Percentiles rank a stretch among this genome's conserved stretches.
These are phyloP conservation scores for Hypoxylon sp. DNA, from an alignment of 2,329 filamentous ascomycete genomes.

Conservation along the genomic window DNA sequence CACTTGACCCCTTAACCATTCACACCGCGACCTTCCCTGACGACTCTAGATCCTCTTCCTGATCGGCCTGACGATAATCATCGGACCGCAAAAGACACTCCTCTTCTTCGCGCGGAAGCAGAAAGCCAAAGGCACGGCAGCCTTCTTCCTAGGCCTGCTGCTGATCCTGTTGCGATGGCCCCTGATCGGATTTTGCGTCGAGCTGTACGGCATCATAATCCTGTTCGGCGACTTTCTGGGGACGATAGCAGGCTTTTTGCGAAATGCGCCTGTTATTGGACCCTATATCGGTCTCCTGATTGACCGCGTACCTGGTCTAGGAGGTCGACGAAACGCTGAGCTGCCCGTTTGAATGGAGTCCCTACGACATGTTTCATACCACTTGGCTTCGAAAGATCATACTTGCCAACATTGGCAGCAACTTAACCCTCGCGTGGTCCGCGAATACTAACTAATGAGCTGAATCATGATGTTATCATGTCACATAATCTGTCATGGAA, in stretches of 20 bases:
- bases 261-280: slow-evolving; percentile 85
- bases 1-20: slow-evolving; percentile 4
- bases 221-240: slow-evolving; percentile 97
- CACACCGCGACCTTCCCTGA: background rate
- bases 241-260: slow-evolving; percentile 88
- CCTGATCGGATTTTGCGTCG: slow-evolving; percentile 87
- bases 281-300: slow-evolving; percentile 83
- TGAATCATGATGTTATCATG: slow-evolving; percentile 9
- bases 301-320: slow-evolving; percentile 73
- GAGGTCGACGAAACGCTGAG: slow-evolving; percentile 74
- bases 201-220: slow-evolving; percentile 91
- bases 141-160: slow-evolving; percentile 84
- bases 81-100: slow-evolving; percentile 90
- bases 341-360: slow-evolving; percentile 74
- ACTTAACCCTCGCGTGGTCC: slow-evolving; percentile 8
- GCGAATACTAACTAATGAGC: slow-evolving; percentile 20
- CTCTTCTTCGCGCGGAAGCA: slow-evolving; percentile 94
- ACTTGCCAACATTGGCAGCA: background rate
- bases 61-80: slow-evolving; percentile 94
- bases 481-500: slow-evolving; percentile 4
- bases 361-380: background rate
- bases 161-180: slow-evolving; percentile 93
- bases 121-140: slow-evolving; percentile 90
- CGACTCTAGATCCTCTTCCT: slow-evolving; percentile 88
- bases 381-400: background rate